A percentile compares a stretch with the other conserved stretches of the same genome.
Conservation (phyloP, 2,329 filamentous ascomycete genomes). For the Sporothrix brasiliensis region DNA sequence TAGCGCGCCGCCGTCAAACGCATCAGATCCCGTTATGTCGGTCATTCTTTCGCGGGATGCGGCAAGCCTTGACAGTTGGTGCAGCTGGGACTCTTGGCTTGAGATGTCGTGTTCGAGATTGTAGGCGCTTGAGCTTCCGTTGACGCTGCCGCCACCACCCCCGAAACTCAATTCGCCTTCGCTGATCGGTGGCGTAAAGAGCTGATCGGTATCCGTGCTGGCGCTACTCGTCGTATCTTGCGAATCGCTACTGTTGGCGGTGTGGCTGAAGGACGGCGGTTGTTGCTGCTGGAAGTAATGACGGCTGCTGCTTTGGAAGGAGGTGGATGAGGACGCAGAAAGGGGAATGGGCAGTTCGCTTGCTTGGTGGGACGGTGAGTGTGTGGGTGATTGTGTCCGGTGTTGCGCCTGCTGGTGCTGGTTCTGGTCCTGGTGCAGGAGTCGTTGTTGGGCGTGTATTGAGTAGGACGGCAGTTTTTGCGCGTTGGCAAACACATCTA, state of each 20-base stretch:
- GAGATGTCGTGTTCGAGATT: conserved; percentile 42
- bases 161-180: conserved; percentile 48
- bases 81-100: conserved; percentile 60
- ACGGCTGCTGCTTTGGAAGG: conserved; percentile 33
- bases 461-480: conserved; percentile 31
- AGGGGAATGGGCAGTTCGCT: conserved; percentile 19
- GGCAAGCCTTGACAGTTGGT: conserved; percentile 61
- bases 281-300: conserved; percentile 31
- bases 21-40: conserved; percentile 40
- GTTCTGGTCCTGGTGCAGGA: conserved; percentile 28
- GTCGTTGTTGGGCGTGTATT: conserved; percentile 24
- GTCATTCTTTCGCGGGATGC: conserved; percentile 56
- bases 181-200: conserved; percentile 51
- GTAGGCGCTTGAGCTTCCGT: conserved; percentile 20
- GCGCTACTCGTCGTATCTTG: conserved; percentile 48
- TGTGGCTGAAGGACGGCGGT: conserved; percentile 1
- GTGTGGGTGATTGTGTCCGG: conserved; percentile 33
- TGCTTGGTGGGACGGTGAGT: conserved; percentile 18
- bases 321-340: conserved; percentile 18
- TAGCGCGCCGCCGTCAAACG: conserved; percentile 41
- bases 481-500: conserved; percentile 31
- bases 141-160: conserved; percentile 41
- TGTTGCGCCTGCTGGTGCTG: conserved; percentile 29
- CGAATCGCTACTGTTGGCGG: conserved; percentile 32
- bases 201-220: conserved; percentile 45